Evolutionary conservation across 768 basidiomycete genomes (phyloP), one percentile per base, ranked within the genome.

Genomic region (Russula vinacea): DNA sequence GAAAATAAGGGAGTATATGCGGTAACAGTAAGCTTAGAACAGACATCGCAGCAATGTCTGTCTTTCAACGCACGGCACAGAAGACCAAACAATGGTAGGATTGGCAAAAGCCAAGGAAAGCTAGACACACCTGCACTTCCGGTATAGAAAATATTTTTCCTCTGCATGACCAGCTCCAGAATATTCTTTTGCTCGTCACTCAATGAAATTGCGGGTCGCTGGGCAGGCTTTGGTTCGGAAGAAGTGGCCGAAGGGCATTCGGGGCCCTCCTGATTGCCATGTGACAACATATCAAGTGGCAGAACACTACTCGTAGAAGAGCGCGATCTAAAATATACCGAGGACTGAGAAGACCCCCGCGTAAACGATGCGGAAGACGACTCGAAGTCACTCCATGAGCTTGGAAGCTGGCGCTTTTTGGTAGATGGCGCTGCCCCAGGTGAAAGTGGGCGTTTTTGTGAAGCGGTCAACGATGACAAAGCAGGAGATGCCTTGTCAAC

Each of bases 171-270:
- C 40, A 97, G 79, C 62, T 83, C 81, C 65, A 97, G 77, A 54
- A 99, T 91, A 64, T 88, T 83, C 57, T 79, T 86, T 75, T 99
- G 97, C 71, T 98, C 95, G 64, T 82, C 76, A 74, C 94, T 96
- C 63, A 98, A 79, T 67, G 84, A 81, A 22, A 94, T 75, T 2
- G 82, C 73, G 39, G 72, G 70, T 62, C 22, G 55, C 73, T 73
- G 2, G 66, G 50, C 67, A 39, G 55, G 35, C 53, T 65, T 70
- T 5, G 70, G n/a, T 2, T 68, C 19, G 16, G 56, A 69, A 17
- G 66, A 69, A 5, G 78, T 16, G 32, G 14, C 26, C 49, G 63
- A 58, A 16, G 67, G 37, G 29, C 49, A 63, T 51, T 53, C 53
- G 45, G 59, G 70, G 10, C 53, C 56, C 29, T 58, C 65, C 62